phyloP scores from a whole-genome alignment of 1,284 basidiomycete species.

The Phellinidium pouzarii region DNA sequence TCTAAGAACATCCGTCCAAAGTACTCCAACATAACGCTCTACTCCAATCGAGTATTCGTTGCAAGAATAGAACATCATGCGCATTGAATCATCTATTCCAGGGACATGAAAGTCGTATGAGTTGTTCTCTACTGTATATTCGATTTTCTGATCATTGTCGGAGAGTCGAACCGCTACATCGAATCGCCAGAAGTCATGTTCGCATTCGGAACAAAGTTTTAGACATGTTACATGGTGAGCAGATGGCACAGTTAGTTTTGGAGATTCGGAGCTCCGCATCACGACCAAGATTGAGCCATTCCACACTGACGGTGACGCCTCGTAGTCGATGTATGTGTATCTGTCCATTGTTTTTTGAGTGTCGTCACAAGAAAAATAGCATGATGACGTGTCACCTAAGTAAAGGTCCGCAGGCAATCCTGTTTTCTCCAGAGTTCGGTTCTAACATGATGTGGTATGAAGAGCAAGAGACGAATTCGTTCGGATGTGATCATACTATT shows the following conservation, averaged over 20 bases:
- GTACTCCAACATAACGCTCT: slow-evolving; percentile 18
- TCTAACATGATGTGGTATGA: too few relatives aligned
- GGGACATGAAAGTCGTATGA: slow-evolving; percentile 19
- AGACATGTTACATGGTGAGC: neutral
- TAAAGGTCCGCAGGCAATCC: slow-evolving; percentile 18
- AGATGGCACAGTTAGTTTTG: slow-evolving; percentile 1
- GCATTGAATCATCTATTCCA: slow-evolving; percentile 22
- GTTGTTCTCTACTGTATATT: too few relatives aligned
- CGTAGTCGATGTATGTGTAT: slow-evolving; percentile 20
- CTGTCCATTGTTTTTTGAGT: slow-evolving; percentile 8
- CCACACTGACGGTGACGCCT: slow-evolving; percentile 8
- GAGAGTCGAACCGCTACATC: slow-evolving; percentile 13
- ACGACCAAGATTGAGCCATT: slow-evolving; percentile 21
- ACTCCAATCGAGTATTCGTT: slow-evolving; percentile 22
- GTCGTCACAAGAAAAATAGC: too few relatives aligned
- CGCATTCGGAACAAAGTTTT: slow-evolving; percentile 14
- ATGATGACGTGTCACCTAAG: slow-evolving; percentile 14
- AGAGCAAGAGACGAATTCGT: too few relatives aligned
- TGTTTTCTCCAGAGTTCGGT: too few relatives aligned
- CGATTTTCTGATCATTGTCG: slow-evolving; percentile 15
- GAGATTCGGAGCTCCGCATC: slow-evolving; percentile 2
- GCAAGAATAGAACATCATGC: slow-evolving; percentile 23
- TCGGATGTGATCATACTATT: too few relatives aligned
- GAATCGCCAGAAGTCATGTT: slow-evolving; percentile 20
- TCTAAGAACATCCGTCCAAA: slow-evolving; percentile 23